These are phyloP conservation scores for Vachellia collinsii DNA, from an alignment of 306 rosid species.

Conservation along the genomic window DNA sequence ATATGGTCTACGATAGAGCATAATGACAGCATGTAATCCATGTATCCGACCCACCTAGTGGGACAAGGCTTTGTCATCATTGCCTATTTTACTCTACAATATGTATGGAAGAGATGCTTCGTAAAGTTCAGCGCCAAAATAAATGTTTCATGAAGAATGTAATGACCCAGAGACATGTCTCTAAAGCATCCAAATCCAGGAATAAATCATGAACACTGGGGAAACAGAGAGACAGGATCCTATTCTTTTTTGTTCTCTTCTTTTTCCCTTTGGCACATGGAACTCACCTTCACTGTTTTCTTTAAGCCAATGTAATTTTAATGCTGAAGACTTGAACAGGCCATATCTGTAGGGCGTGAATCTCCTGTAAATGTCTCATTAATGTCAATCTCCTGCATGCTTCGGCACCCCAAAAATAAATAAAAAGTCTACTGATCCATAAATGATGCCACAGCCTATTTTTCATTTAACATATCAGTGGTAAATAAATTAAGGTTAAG, in stretches of 20 bases:
- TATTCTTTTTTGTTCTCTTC: neutral
- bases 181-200: neutral
- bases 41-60: too few relatives aligned
- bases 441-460: too few relatives aligned
- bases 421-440: too few relatives aligned
- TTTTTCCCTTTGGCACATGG: neutral
- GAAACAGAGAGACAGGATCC: slow-evolving; percentile 16
- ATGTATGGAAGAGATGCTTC: neutral
- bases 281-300: slow-evolving; percentile 52
- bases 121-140: neutral
- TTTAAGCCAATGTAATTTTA: slow-evolving; percentile 34
- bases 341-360: slow-evolving; percentile 42
- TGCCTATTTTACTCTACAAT: neutral
- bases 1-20: too few relatives aligned
- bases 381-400: slow-evolving; percentile 32
- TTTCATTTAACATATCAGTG: too few relatives aligned
- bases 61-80: neutral
- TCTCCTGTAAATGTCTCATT: slow-evolving; percentile 55
- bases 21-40: too few relatives aligned
- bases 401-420: slow-evolving; percentile 1
- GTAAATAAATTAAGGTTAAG: too few relatives aligned
- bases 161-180: neutral
- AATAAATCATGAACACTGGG: slow-evolving; percentile 7
- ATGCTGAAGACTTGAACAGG: slow-evolving; percentile 52
- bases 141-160: neutral